Evolutionary conservation across 2,329 filamentous ascomycete species (phyloP).

Genomic region (Ustilaginoidea virens): DNA sequence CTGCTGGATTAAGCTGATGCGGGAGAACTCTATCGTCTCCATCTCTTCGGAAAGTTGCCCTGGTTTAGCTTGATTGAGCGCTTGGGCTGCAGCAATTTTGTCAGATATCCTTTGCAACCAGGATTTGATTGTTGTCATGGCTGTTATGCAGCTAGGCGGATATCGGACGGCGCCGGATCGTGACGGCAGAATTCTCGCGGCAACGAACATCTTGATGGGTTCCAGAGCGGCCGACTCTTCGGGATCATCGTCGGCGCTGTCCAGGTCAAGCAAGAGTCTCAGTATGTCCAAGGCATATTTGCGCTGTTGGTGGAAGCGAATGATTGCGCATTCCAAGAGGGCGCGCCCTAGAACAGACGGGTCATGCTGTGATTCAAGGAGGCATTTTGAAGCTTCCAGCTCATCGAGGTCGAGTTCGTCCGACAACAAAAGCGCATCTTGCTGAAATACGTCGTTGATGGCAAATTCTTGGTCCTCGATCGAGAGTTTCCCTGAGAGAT

Average conservation of each 20-base stretch:
- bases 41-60: conserved; percentile 42
- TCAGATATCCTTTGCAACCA: conserved; percentile 67
- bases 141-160: conserved; percentile 57
- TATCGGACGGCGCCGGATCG: conserved; percentile 38
- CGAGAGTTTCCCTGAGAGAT: conserved; percentile 53
- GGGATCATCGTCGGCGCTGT: conserved; percentile 38
- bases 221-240: conserved; percentile 19
- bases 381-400: conserved; percentile 61
- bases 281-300: conserved; percentile 73
- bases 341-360: conserved; percentile 54
- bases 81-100: conserved; percentile 56
- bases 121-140: conserved; percentile 60
- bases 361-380: conserved; percentile 59
- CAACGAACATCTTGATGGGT: conserved; percentile 19
- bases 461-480: conserved; percentile 59
- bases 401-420: conserved; percentile 88
- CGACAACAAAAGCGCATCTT: conserved; percentile 65
- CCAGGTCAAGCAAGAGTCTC: conserved; percentile 60
- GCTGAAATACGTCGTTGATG: conserved; percentile 77
- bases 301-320: conserved; percentile 77
- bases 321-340: conserved; percentile 62
- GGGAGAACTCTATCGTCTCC: conserved; percentile 69
- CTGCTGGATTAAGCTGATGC: conserved; percentile 67
- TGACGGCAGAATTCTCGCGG: conserved; percentile 16
- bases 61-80: conserved; percentile 51